Conservation (phyloP, 2,329 filamentous ascomycete species). For the Cladorrhinum sp. region DNA sequence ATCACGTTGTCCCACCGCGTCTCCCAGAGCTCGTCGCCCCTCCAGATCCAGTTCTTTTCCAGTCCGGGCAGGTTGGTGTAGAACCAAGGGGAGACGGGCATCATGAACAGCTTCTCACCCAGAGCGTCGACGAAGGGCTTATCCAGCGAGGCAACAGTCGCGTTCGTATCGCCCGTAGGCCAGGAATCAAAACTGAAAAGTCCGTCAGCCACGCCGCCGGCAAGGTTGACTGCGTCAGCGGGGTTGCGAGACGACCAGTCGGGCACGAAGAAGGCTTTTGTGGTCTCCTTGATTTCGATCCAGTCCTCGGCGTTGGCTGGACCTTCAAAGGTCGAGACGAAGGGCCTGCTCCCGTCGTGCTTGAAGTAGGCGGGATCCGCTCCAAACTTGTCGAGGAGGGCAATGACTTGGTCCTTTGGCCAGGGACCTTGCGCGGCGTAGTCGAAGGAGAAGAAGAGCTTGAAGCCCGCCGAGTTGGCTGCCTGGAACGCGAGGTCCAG, state of each 20-base stretch:
- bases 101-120: slow-evolving; percentile 44
- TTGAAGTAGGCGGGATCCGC: slow-evolving; percentile 16
- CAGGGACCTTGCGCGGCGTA: slow-evolving; percentile 15
- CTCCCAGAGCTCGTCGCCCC: slow-evolving; percentile 60
- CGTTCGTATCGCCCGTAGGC: slow-evolving; percentile 33
- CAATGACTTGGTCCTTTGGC: slow-evolving; percentile 10
- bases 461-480: slow-evolving; percentile 14
- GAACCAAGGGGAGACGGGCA: slow-evolving; percentile 57
- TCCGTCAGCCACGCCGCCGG: slow-evolving; percentile 32
- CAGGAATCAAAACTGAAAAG: slow-evolving; percentile 40
- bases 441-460: slow-evolving; percentile 22
- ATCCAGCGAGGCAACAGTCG: slow-evolving; percentile 37
- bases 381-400: slow-evolving; percentile 10
- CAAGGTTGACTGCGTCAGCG: slow-evolving; percentile 22
- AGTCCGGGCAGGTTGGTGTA: slow-evolving; percentile 57
- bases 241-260: slow-evolving; percentile 42
- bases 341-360: background rate
- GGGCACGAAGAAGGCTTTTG: slow-evolving; percentile 42
- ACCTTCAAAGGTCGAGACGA: slow-evolving; percentile 9
- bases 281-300: slow-evolving; percentile 38
- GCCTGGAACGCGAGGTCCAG: slow-evolving; percentile 13
- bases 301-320: slow-evolving; percentile 39
- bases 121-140: slow-evolving; percentile 35
- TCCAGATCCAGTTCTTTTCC: slow-evolving; percentile 62
- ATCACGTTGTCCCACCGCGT: slow-evolving; percentile 55